Evolutionary conservation across 768 basidiomycete species (phyloP).

Genomic region (Fibroporia radiculosa): DNA sequence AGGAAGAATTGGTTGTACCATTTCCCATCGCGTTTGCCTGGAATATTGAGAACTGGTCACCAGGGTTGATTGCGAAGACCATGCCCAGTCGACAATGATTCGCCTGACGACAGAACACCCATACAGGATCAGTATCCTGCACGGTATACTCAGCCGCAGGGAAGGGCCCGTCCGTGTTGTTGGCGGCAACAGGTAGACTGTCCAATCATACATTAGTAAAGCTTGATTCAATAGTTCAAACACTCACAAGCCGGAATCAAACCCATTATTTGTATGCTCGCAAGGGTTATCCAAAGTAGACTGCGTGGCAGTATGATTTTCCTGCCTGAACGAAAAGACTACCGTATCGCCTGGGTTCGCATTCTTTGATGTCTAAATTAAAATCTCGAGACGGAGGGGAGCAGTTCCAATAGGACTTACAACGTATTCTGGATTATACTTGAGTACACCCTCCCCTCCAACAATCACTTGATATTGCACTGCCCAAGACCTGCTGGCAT

Average conservation of each 20-base stretch:
- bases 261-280: conserved; percentile 31
- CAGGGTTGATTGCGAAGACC: conserved; percentile 63
- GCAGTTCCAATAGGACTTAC: conserved; percentile 21
- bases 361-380: conserved; percentile 30
- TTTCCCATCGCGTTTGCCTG: conserved; percentile 40
- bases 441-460: conserved; percentile 35
- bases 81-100: conserved; percentile 53
- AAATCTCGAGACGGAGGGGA: too few species aligned
- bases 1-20: conserved; percentile 9
- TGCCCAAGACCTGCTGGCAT: too few species aligned
- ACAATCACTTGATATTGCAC: conserved; percentile 38
- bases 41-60: conserved; percentile 45
- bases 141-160: conserved; percentile 38
- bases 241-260: conserved; percentile 53
- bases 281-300: conserved; percentile 47
- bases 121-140: conserved; percentile 37
- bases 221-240: neutral
- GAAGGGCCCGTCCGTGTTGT: conserved; percentile 34
- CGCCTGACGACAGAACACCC: conserved; percentile 52
- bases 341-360: conserved; percentile 40
- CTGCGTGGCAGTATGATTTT: conserved; percentile 53
- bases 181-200: conserved; percentile 41
- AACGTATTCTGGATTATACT: conserved; percentile 31
- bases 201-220: conserved; percentile 16
- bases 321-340: conserved; percentile 43